Evolutionary conservation across 2,329 filamentous ascomycete genomes (phyloP), one percentile per base, ranked within the genome.

Genomic region (Diaporthe velutina): DNA sequence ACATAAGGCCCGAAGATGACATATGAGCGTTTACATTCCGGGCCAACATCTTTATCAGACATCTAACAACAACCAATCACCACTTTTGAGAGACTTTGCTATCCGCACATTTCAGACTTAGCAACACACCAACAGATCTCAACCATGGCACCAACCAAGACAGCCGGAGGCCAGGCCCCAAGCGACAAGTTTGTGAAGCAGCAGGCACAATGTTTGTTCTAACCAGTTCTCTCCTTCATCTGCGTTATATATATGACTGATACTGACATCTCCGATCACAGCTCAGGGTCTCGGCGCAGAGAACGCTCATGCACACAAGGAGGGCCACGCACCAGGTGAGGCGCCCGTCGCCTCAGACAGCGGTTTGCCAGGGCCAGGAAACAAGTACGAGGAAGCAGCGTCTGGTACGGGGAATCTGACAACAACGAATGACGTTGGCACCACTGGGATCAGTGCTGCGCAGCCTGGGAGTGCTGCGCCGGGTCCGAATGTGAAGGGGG

Each of bases 261-360:
- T 52, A n/a, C n/a, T n/a, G n/a, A n/a, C n/a, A n/a, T n/a, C n/a
- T n/a, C 9, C n/a, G 2, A 35, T 12, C 1, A 30, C 57, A 74
- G 74, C 67, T 10, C 70, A 76, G 42, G 74, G 74, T 6, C 66
- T 74, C 33, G 74, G 74, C 28, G 74, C 74, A 19, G 74, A 74
- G 3, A 76, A 50, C 17, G 57, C 74, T 6, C 40, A 67, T 35
- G 72, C 72, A 22, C 74, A 76, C 52, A 74, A 55, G 10, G 58
- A 76, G 7, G 66, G 61, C 12, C 25, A 68, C 12, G 67, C 58
- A n/a, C 72, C 74, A 22, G 74, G 74, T 22, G 57, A 67, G 52
- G 74, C 72, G 6, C 74, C 74, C 8, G 74, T 76, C 22, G 74
- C 74, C 25, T 74, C 74, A 8, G 74, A 76, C 52, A 76, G 74